Conservation (phyloP, 768 basidiomycete species). For the Candolleomyces efflorescens region DNA sequence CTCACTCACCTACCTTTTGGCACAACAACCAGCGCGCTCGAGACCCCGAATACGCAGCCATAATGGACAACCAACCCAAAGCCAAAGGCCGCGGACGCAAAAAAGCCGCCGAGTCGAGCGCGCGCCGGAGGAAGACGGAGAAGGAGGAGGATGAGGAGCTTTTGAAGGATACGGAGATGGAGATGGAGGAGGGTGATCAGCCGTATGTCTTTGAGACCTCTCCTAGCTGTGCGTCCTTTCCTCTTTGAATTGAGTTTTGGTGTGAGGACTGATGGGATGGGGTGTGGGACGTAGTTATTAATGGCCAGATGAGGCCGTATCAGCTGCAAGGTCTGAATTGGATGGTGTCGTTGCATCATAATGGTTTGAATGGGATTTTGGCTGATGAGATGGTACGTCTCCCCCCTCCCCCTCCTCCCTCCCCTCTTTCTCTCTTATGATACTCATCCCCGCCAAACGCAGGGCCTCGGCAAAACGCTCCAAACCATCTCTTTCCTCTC, state of each 20-base stretch:
- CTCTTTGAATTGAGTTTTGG: not conserved
- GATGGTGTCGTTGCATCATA: conserved; percentile 96
- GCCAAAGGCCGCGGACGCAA: conserved; percentile 83
- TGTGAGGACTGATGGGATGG: too few species aligned
- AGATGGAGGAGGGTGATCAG: conserved; percentile 78
- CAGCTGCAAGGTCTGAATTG: conserved; percentile 96
- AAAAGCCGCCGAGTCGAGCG: conserved; percentile 67
- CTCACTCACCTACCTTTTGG: too few species aligned
- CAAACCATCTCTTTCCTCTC: conserved; percentile 97
- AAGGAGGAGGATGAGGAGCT: conserved; percentile 98
- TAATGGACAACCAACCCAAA: conserved; percentile 85
- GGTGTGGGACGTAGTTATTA: conserved; percentile 63
- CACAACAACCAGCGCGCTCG: conserved; percentile 85
- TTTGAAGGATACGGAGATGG: conserved; percentile 82
- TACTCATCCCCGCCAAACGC: too few species aligned
- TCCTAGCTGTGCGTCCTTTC: conserved; percentile 66
- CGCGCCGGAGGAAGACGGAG: conserved; percentile 91
- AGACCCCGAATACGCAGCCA: conserved; percentile 88
- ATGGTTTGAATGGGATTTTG: conserved; percentile 94
- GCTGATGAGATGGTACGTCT: conserved; percentile 87
- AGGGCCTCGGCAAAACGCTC: conserved; percentile 97
- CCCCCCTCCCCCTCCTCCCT: not conserved
- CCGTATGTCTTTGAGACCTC: conserved; percentile 94
- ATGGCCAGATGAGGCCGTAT: conserved; percentile 88
- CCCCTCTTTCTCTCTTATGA: not conserved